Evolutionary conservation across 768 basidiomycete species (phyloP).

Genomic region (Kwoniella shandongensis): DNA sequence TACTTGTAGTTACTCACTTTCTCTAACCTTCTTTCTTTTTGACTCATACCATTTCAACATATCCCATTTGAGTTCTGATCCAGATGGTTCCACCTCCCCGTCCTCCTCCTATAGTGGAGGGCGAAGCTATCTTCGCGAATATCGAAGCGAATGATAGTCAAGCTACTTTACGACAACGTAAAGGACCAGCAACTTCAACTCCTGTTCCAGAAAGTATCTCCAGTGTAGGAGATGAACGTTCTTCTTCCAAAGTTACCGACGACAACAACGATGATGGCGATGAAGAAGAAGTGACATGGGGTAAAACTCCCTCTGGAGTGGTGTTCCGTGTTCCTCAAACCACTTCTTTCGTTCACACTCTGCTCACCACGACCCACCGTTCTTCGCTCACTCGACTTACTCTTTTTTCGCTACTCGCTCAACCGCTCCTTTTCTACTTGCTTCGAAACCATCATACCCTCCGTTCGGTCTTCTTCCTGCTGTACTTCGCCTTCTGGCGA

Average conservation of each 20-base stretch:
- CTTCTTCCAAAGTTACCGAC: neutral
- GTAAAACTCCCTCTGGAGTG: slow-evolving; percentile 53
- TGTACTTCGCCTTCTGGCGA: slow-evolving; percentile 93
- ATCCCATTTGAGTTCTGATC: neutral
- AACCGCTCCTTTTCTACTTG: slow-evolving; percentile 68
- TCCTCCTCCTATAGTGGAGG: slow-evolving; percentile 3
- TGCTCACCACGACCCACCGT: slow-evolving; percentile 37
- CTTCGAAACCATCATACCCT: slow-evolving; percentile 57
- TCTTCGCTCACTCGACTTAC: slow-evolving; percentile 79
- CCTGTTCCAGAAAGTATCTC: neutral
- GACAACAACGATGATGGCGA: neutral
- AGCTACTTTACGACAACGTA: slow-evolving; percentile 25
- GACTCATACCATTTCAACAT: neutral
- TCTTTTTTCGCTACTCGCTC: slow-evolving; percentile 72
- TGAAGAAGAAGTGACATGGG: slow-evolving; percentile 73
- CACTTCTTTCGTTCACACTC: slow-evolving; percentile 41
- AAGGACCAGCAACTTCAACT: slow-evolving; percentile 8
- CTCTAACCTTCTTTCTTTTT: neutral
- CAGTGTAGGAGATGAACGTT: slow-evolving; percentile 3
- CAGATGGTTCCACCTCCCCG: slow-evolving; percentile 7
- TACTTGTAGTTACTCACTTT: neutral
- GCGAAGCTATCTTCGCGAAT: neutral
- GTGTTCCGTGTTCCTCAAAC: slow-evolving; percentile 71
- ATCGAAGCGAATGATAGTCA: slow-evolving; percentile 2
- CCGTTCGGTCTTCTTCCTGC: slow-evolving; percentile 68